phyloP scores from a whole-genome alignment of 2,329 filamentous ascomycete species.

The Cladosporium phlei region DNA sequence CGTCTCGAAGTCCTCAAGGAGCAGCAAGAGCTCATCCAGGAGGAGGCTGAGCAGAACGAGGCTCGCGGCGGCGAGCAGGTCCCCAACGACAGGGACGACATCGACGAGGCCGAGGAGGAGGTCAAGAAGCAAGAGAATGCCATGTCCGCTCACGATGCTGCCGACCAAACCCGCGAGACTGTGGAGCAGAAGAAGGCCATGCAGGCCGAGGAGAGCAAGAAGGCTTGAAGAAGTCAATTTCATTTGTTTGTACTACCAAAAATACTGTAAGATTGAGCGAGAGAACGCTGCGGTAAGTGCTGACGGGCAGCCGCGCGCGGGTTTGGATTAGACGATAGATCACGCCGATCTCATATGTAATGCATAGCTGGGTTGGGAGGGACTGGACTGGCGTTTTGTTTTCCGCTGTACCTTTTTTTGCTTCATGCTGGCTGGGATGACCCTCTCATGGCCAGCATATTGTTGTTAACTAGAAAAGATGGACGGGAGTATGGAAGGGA shows the following conservation, averaged over 20 bases:
- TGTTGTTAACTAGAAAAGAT: too few relatives aligned
- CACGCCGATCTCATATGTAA: not conserved
- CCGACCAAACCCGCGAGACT: conserved; percentile 3
- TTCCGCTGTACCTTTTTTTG: too few relatives aligned
- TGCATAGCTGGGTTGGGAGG: conserved; percentile 1
- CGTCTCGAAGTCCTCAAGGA: conserved; percentile 96
- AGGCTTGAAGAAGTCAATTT: conserved; percentile 1
- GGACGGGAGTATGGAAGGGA: too few relatives aligned
- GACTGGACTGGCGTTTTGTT: too few relatives aligned
- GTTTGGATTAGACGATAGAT: not conserved
- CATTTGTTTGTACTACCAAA: not conserved
- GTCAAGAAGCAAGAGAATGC: conserved; percentile 14
- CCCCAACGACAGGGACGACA: conserved; percentile 75
- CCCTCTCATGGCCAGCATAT: too few relatives aligned
- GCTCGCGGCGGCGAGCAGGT: conserved; percentile 46
- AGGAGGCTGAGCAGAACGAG: conserved; percentile 90
- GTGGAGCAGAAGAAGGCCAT: conserved; percentile 2
- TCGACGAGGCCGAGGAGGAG: conserved; percentile 60
- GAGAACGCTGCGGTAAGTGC: too few relatives aligned
- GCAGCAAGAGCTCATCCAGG: conserved; percentile 95
- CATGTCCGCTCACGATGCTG: conserved; percentile 2
- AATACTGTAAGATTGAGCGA: not conserved
- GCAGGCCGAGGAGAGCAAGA: conserved; percentile 3
- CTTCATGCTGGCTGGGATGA: too few relatives aligned
- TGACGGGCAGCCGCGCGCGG: too few relatives aligned